Conservation (phyloP, 179 eudicot species). For the Amaranthus tricolor region DNA sequence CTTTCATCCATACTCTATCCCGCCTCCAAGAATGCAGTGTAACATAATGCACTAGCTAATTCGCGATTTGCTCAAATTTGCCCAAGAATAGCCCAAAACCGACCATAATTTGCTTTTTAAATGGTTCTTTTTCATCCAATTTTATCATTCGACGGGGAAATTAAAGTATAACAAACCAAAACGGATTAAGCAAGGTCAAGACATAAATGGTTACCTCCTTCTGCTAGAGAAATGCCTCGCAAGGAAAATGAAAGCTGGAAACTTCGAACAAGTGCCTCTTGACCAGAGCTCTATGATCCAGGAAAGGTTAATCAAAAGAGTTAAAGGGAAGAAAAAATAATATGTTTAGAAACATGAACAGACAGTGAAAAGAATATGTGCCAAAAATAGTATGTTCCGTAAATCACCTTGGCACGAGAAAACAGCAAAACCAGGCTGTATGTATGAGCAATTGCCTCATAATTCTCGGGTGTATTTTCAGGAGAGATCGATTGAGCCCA, state of each 20-base stretch:
- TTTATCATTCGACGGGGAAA: background rate
- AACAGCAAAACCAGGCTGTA: slow-evolving; percentile 87
- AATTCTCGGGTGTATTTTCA: slow-evolving; percentile 78
- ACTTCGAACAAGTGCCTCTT: slow-evolving; percentile 73
- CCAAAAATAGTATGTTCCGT: background rate
- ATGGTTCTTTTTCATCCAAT: background rate
- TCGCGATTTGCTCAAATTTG: too few relatives aligned
- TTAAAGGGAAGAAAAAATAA: background rate
- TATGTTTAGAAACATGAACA: background rate
- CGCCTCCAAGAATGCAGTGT: background rate
- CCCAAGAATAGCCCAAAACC: too few relatives aligned
- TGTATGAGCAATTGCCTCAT: slow-evolving; percentile 96
- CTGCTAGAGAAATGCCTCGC: slow-evolving; percentile 66
- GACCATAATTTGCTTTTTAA: background rate
- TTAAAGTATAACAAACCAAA: background rate
- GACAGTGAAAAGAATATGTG: background rate
- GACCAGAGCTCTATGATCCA: slow-evolving; percentile 66
- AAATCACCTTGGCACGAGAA: slow-evolving; percentile 79
- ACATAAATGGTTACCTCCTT: slow-evolving; percentile 53
- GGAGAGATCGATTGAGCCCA: slow-evolving; percentile 91
- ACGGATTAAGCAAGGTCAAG: background rate
- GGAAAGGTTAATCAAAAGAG: slow-evolving; percentile 5
- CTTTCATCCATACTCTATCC: background rate
- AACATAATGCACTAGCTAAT: too few relatives aligned
- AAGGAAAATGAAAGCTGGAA: slow-evolving; percentile 95